phyloP scores from a whole-genome alignment of 805 yeast genomes.

The Kodamaea hsintzibuensis region DNA sequence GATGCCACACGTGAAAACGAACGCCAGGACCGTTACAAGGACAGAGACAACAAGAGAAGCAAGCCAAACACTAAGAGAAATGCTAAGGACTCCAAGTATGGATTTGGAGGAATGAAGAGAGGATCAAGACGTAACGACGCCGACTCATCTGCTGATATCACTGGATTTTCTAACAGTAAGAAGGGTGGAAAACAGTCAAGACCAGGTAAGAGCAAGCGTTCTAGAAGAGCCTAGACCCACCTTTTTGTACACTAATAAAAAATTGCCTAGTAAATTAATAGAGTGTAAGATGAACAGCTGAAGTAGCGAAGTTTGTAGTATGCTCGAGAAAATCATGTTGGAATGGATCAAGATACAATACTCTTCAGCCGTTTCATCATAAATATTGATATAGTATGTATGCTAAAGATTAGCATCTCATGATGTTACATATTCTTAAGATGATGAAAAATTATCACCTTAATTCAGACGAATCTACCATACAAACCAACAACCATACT shows the following conservation, averaged over 20 bases:
- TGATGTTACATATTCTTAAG: no score
- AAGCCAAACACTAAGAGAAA: constrained; percentile 65
- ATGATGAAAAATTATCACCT: no score
- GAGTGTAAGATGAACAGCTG: neutral
- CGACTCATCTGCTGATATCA: constrained; percentile 65
- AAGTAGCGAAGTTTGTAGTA: no score
- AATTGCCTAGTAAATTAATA: neutral
- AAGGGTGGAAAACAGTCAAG: constrained; percentile 30
- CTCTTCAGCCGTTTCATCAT: no score
- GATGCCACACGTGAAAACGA: constrained; percentile 66
- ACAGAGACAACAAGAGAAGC: constrained; percentile 52
- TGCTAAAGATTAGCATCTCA: no score
- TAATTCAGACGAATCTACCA: no score
- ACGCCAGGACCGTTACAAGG: constrained; percentile 37
- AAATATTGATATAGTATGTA: no score
- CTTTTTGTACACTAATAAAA: constrained; percentile 1
- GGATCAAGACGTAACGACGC: constrained; percentile 73
- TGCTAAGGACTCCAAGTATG: constrained; percentile 74
- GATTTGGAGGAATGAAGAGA: constrained; percentile 77
- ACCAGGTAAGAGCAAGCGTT: constrained; percentile 46
- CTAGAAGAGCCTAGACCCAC: constrained; percentile 22
- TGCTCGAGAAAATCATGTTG: no score
- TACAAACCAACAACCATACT: no score
- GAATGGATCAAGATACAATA: no score
- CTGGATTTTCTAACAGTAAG: constrained; percentile 54